Base-by-base conservation (phyloP, 192 early-diverging fungal genomes). In the Kappamyces sp. region DNA sequence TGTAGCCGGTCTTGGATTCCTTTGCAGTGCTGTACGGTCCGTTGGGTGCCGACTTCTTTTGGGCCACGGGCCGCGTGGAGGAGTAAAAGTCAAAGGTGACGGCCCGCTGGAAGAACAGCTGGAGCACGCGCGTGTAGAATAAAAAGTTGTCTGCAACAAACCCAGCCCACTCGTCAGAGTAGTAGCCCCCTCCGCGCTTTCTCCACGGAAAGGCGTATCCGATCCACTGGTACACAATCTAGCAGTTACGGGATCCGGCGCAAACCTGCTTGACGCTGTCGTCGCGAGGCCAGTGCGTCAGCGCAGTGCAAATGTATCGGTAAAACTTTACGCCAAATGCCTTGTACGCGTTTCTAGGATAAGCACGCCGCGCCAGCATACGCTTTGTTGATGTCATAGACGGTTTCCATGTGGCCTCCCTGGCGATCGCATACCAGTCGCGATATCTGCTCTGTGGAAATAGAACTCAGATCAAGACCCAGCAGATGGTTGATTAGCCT, bases 191-290 rank as follows among this genome's bases (percentile, higher is more conserved):
- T 12, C 42, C 42, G 5, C n/a, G 38, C n/a, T 10, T 23, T 33
- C 32, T 54, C 52, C 52, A 54, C 5, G 52, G 52, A 54, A 54
- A 54, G 9, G 52, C 52, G 8, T 9, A 54, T 40, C 8, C 9
- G n/a, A 54, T 10, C 52, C 52, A 54, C 5, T 9, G 31, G 42
- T 54, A 37, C 10, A 54, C 52, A 54, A 54, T 54, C 52, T 54
- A 54, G 23, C 12, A n/a, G 12, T 46, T n/a, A 23, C 44, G 23
- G 23, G 12, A n/a, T 46, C 23, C 23, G 12, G 44, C 12, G 12
- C 12, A n/a, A 46, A 54, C 52, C 31, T 9, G 8, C 13, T 12
- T 23, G 42, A 54, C 42, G 10, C 38, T 40, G 42, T 13, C 52
- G 42, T 54, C 52, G 13, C 10, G 38, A 12, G 52, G 52, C 52